Evolutionary conservation across 768 basidiomycete species (phyloP).

Genomic region (Dacryopinax spathularia): DNA sequence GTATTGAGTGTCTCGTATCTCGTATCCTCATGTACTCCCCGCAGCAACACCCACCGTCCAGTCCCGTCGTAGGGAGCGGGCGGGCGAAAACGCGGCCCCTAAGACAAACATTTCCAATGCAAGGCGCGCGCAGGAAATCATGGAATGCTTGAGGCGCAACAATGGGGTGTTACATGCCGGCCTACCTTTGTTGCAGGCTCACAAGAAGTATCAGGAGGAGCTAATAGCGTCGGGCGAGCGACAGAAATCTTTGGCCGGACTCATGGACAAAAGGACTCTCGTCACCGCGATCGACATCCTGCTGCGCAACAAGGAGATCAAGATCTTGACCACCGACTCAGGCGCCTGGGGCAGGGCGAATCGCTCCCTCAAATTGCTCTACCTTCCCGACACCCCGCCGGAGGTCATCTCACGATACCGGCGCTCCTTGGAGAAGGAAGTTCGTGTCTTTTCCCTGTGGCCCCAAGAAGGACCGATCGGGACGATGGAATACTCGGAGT

Average conservation of each 20-base stretch:
- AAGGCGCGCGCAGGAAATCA: neutral
- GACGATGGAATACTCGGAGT: neutral
- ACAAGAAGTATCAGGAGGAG: neutral
- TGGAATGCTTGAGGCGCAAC: neutral
- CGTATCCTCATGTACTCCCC: too few relatives aligned
- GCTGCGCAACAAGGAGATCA: constrained; percentile 15
- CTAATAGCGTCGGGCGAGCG: neutral
- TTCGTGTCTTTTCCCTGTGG: neutral
- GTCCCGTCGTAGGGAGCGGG: too few relatives aligned
- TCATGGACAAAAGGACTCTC: neutral
- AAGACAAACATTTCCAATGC: neutral
- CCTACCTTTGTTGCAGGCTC: neutral
- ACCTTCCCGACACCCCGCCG: neutral
- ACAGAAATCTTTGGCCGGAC: neutral
- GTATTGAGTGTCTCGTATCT: too few relatives aligned
- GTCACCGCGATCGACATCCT: constrained; percentile 6
- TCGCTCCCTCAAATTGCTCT: neutral
- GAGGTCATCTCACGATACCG: neutral
- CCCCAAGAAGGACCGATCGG: too few relatives aligned
- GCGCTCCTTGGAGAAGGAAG: neutral
- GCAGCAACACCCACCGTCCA: too few relatives aligned
- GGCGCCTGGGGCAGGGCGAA: constrained; percentile 8
- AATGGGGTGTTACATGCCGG: neutral
- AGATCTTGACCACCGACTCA: constrained; percentile 16
- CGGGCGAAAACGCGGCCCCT: too few relatives aligned